Base-by-base conservation (phyloP, 805 yeast species). In the Candida chilensis region DNA sequence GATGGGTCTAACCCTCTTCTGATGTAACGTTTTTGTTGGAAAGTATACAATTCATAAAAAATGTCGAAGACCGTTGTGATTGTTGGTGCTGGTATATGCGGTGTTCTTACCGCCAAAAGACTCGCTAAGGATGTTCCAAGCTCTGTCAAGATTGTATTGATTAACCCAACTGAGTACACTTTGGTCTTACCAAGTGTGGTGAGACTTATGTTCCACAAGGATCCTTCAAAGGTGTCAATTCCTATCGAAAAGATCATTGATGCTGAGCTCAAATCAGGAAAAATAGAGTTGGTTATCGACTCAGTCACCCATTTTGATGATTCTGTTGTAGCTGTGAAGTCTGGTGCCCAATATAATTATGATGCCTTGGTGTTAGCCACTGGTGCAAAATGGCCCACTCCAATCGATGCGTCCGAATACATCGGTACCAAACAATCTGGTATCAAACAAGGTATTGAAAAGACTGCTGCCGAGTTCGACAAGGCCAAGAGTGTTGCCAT, bases 341-440 rank as follows among this genome's bases (percentile, higher is more conserved):
- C 34, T 3, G 26, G 27, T 12, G 40, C 34, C 2, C 28, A 33
- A 3, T 4, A 40, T 3, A 20, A 33, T 6, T 51, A 38, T 28
- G 56, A 50, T 27, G 36, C 36, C 1, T 31, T 53, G 24, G 41
- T 54, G 9, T 19, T 53, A 10, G 57, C 56, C 11, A 49, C 57
- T 3, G 59, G 60, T 13, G 35, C 46, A 10, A 40, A 32, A 8
- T 47, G 57, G 54, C 16, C 36, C 4, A 45, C 42, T 16, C 56
- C 57, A 21, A 38, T 51, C 10, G 37, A 44, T 10, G 24, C 22
- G 26, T 20, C 6, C 31, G n/a, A 21, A 5, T 13, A 18, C 9
- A 5, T 17, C n/a, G 35, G 19, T n/a, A 15, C 24, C 13, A 15
- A 20, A 11, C n/a, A 28, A 3, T 36, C 41, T 21, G 32, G 33